Percentiles rank a stretch among this genome's conserved stretches.
phyloP scores from a whole-genome alignment of 2,329 filamentous ascomycete genomes.

The Pyricularia sp. region DNA sequence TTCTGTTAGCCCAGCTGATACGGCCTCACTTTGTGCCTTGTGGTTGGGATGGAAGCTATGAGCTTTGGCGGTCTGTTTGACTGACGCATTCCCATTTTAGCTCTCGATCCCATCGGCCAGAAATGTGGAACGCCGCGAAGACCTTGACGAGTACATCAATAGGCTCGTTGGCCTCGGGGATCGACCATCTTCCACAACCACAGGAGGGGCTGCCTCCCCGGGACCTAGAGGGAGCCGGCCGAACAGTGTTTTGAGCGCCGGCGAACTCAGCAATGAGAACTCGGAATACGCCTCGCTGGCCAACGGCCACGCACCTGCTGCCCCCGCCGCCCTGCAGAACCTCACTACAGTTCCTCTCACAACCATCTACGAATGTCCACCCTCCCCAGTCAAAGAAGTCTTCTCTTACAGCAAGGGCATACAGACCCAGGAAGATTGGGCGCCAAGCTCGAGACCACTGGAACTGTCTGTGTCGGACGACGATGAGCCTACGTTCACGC shows the following conservation, averaged over 20 bases:
- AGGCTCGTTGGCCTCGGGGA: constrained; percentile 60
- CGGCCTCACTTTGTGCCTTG: not conserved
- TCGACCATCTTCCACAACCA: constrained; percentile 58
- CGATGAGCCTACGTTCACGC: constrained; percentile 50
- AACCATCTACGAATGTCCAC: constrained; percentile 73
- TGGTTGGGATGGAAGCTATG: not conserved
- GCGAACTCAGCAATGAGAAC: constrained; percentile 68
- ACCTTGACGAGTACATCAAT: constrained; percentile 79
- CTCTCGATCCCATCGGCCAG: not conserved
- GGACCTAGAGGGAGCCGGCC: constrained; percentile 64
- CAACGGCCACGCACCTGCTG: constrained; percentile 24
- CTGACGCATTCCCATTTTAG: not conserved
- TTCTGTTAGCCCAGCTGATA: not conserved
- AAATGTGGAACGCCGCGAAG: constrained; percentile 38
- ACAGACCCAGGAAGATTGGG: constrained; percentile 76
- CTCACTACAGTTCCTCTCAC: constrained; percentile 65
- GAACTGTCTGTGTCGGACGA: constrained; percentile 53
- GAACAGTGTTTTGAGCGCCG: constrained; percentile 75
- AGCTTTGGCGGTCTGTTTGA: not conserved
- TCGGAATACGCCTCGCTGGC: constrained; percentile 47
- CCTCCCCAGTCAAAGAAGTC: constrained; percentile 68
- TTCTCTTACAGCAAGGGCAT: constrained; percentile 97
- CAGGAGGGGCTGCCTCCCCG: constrained; percentile 51
- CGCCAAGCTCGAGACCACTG: constrained; percentile 40
- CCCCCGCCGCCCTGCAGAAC: constrained; percentile 47